Conservation (phyloP, 345 rosid genomes). For the Mercurialis annua region DNA sequence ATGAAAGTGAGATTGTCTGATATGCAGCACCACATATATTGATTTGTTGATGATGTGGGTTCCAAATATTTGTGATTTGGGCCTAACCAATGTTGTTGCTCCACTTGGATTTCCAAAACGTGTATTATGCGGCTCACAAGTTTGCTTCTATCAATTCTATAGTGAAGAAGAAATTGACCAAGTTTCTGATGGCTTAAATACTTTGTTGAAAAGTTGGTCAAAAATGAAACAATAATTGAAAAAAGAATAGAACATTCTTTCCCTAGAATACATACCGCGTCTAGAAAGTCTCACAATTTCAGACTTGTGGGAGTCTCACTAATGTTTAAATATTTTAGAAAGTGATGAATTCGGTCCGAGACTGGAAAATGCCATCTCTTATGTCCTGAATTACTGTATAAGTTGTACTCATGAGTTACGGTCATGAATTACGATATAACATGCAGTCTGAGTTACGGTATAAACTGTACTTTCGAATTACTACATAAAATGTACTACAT, state of each 20-base stretch:
- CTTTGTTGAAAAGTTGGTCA: no score
- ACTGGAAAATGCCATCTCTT: no score
- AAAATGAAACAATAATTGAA: background rate
- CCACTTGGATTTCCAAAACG: conserved; percentile 18
- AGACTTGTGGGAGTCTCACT: conserved; percentile 22
- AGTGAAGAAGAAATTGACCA: background rate
- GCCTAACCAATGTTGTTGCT: conserved; percentile 12
- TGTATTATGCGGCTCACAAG: conserved; percentile 3
- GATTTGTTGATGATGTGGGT: background rate
- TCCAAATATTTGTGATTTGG: background rate
- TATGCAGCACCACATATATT: background rate
- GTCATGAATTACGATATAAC: no score
- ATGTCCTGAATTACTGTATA: no score
- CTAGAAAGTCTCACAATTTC: conserved; percentile 14
- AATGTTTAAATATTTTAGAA: background rate
- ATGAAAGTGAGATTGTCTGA: background rate
- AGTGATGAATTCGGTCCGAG: conserved; percentile 8
- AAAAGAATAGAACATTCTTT: background rate
- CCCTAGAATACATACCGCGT: background rate
- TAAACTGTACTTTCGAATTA: no score
- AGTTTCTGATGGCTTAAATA: no score
- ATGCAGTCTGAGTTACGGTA: no score
- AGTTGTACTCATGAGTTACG: no score
- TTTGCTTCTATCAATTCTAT: background rate
- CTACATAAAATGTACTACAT: no score